Conservation (phyloP, 345 rosid genomes). For the Lumnitzera littorea region DNA sequence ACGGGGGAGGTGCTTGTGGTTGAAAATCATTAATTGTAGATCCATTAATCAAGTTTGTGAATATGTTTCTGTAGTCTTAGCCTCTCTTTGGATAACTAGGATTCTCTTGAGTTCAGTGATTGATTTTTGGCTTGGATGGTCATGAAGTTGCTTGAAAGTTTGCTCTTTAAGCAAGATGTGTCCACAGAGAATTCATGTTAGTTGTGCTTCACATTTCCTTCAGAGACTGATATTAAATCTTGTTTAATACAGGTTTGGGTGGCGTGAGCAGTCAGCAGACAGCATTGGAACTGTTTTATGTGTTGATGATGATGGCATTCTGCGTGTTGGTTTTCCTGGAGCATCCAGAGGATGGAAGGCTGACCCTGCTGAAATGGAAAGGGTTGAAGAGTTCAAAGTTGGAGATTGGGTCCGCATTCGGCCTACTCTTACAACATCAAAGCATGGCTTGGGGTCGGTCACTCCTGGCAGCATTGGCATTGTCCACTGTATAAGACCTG, state of each 20-base stretch:
- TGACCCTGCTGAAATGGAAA: constrained; percentile 99
- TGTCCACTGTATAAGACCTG: constrained; percentile 91
- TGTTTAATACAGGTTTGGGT: constrained; percentile 70
- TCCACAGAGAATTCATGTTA: constrained; percentile 2
- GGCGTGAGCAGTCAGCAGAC: constrained; percentile 89
- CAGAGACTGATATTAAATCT: constrained; percentile 3
- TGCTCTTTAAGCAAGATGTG: not conserved
- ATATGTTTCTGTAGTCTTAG: too few relatives aligned
- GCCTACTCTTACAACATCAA: constrained; percentile 81
- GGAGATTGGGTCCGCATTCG: constrained; percentile 99
- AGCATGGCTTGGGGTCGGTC: constrained; percentile 91
- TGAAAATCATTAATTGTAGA: too few relatives aligned
- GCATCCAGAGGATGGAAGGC: constrained; percentile 99
- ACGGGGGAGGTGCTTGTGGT: too few relatives aligned
- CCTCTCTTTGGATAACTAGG: too few relatives aligned
- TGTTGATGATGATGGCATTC: constrained; percentile 97
- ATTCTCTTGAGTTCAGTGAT: too few relatives aligned
- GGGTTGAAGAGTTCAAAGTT: constrained; percentile 98
- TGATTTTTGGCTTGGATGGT: too few relatives aligned
- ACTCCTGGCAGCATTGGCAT: constrained; percentile 96
- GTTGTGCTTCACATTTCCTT: constrained; percentile 2
- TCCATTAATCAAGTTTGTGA: too few relatives aligned
- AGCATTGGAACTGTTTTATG: constrained; percentile 94
- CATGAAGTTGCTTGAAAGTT: not conserved
- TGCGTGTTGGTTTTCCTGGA: constrained; percentile 99